Evolutionary conservation across 768 basidiomycete species (phyloP).

Genomic region (Phlegmacium glaucopus): DNA sequence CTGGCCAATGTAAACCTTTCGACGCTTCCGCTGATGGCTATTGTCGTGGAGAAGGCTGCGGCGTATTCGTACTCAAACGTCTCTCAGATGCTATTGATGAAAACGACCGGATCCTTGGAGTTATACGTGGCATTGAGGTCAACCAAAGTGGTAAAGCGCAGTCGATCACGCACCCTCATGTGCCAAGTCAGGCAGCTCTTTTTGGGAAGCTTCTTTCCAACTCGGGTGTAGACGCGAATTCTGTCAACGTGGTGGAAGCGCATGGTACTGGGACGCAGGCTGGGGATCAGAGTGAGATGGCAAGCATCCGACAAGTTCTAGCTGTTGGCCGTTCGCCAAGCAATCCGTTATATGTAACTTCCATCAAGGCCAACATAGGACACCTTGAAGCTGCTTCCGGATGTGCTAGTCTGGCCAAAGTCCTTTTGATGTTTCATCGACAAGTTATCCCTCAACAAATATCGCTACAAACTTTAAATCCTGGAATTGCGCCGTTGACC

Average conservation of each 20-base stretch:
- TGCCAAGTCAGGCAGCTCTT: conserved; percentile 55
- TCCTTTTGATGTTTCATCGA: conserved; percentile 64
- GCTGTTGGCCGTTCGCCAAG: conserved; percentile 33
- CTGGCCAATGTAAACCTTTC: conserved; percentile 68
- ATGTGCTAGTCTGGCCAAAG: conserved; percentile 65
- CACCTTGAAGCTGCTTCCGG: conserved; percentile 78
- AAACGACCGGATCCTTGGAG: conserved; percentile 63
- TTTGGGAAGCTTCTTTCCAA: conserved; percentile 44
- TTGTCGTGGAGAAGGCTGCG: conserved; percentile 68
- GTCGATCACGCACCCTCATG: conserved; percentile 75
- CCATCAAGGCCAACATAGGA: conserved; percentile 71
- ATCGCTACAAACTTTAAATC: conserved; percentile 54
- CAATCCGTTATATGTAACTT: conserved; percentile 62
- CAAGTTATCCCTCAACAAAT: conserved; percentile 57
- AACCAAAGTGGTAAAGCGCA: conserved; percentile 66
- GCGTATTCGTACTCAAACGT: conserved; percentile 69
- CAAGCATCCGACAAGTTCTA: conserved; percentile 58
- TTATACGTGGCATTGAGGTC: conserved; percentile 67
- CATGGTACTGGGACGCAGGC: conserved; percentile 75
- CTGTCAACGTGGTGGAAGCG: conserved; percentile 65
- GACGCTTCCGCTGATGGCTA: conserved; percentile 75
- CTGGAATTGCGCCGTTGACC: conserved; percentile 45
- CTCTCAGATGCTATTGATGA: conserved; percentile 62
- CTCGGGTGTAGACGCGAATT: conserved; percentile 40
- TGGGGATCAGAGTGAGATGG: conserved; percentile 65